Conservation (phyloP, 306 rosid species). For the Vicia faba region DNA sequence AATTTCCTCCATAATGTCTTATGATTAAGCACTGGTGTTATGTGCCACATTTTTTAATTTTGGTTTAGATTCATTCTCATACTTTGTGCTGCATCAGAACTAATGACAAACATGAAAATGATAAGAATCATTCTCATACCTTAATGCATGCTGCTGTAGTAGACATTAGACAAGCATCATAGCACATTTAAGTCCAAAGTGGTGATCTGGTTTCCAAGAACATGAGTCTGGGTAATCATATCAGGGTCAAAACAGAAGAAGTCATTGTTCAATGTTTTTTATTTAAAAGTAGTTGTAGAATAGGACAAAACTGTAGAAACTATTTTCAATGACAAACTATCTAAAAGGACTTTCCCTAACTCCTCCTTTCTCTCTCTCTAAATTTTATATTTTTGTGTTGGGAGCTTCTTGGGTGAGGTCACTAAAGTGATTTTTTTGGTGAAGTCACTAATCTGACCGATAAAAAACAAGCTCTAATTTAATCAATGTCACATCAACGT, state of each 20-base stretch:
- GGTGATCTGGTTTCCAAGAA: conserved; percentile 2
- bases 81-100: neutral
- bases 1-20: conserved; percentile 63
- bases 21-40: neutral
- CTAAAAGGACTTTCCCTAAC: no score
- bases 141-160: conserved; percentile 2
- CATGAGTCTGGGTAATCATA: neutral
- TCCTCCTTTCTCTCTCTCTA: no score
- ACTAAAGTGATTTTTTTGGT: no score
- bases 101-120: neutral
- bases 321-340: neutral
- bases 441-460: no score
- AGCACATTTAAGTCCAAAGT: conserved; percentile 8
- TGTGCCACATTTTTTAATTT: conserved; percentile 33
- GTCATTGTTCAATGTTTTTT: neutral
- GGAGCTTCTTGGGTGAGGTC: no score
- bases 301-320: neutral
- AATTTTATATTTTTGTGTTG: no score
- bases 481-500: no score
- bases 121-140: neutral
- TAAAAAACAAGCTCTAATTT: no score
- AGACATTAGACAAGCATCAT: neutral
- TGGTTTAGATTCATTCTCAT: neutral
- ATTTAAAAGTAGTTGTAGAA: neutral
- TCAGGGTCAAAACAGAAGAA: neutral